These are phyloP conservation scores for Beta macrorhiza DNA, from an alignment of 179 eudicot species.

Conservation along the genomic window DNA sequence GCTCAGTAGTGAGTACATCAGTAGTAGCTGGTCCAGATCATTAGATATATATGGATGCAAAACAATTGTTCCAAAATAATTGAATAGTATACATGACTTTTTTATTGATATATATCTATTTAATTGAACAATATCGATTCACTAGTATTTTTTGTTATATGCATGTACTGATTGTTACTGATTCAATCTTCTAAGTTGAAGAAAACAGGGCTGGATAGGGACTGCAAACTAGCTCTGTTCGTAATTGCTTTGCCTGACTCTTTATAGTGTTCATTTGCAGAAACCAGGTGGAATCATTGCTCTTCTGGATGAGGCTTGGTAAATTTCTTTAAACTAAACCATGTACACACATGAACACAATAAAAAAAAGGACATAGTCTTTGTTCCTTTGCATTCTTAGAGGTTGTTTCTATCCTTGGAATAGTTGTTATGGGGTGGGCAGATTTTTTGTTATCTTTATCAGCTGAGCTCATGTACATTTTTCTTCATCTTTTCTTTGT, in stretches of 20 bases:
- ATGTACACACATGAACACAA: not conserved
- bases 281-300: constrained; percentile 94
- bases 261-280: constrained; percentile 43
- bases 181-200: no score
- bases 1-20: not conserved
- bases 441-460: not conserved
- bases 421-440: constrained; percentile 5
- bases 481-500: constrained; percentile 20
- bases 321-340: constrained; percentile 18
- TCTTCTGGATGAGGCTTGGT: constrained; percentile 99
- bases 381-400: not conserved
- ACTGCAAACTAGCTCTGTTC: not conserved
- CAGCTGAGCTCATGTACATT: constrained; percentile 15
- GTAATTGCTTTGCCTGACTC: constrained; percentile 16
- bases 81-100: no score
- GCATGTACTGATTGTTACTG: not conserved
- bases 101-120: no score
- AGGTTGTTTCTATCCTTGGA: not conserved
- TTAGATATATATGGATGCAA: no score
- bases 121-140: no score
- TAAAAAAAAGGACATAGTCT: not conserved
- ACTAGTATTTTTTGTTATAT: not conserved
- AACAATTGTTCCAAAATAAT: no score
- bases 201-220: not conserved
- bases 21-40: not conserved